Conservation (phyloP, 2,329 filamentous ascomycete genomes). For the Nectriaceae sp. region DNA sequence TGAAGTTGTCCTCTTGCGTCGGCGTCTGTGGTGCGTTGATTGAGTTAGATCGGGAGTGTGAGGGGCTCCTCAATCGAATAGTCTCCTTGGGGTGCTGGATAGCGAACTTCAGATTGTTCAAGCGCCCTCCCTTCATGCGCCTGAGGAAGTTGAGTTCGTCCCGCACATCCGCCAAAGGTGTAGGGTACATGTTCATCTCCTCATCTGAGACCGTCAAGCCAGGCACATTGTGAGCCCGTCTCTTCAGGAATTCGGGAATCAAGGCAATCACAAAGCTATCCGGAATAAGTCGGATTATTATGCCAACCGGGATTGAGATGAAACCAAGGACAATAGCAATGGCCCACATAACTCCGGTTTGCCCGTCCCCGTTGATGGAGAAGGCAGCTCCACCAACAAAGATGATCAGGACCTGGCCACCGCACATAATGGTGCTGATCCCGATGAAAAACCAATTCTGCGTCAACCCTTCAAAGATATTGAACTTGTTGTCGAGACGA, state of each 20-base stretch:
- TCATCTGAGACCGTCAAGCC: constrained; percentile 66
- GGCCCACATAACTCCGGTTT: constrained; percentile 80
- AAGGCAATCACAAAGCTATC: constrained; percentile 63
- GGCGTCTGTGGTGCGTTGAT: constrained; percentile 64
- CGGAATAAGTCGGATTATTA: constrained; percentile 80
- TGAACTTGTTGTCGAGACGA: constrained; percentile 90
- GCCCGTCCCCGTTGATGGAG: constrained; percentile 60
- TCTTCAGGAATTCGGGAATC: constrained; percentile 56
- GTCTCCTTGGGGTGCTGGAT: constrained; percentile 74
- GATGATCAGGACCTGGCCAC: constrained; percentile 85
- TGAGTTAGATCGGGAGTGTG: constrained; percentile 65
- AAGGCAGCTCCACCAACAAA: constrained; percentile 84
- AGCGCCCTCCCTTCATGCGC: constrained; percentile 76
- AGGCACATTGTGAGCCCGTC: constrained; percentile 47
- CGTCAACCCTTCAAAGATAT: constrained; percentile 87
- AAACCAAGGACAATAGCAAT: constrained; percentile 82
- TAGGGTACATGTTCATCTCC: constrained; percentile 69
- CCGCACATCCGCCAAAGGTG: constrained; percentile 71
- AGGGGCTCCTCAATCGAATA: constrained; percentile 65
- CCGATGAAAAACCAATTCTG: constrained; percentile 86
- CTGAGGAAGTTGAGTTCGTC: constrained; percentile 82
- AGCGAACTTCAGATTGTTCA: constrained; percentile 80
- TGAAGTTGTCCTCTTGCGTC: constrained; percentile 54
- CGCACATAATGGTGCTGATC: constrained; percentile 86
- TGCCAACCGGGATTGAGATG: constrained; percentile 82